Percentiles rank a stretch among this genome's conserved stretches.
These are phyloP conservation scores for Cornus suecica DNA, from an alignment of 148 eudicot genomes.

Conservation along the genomic window DNA sequence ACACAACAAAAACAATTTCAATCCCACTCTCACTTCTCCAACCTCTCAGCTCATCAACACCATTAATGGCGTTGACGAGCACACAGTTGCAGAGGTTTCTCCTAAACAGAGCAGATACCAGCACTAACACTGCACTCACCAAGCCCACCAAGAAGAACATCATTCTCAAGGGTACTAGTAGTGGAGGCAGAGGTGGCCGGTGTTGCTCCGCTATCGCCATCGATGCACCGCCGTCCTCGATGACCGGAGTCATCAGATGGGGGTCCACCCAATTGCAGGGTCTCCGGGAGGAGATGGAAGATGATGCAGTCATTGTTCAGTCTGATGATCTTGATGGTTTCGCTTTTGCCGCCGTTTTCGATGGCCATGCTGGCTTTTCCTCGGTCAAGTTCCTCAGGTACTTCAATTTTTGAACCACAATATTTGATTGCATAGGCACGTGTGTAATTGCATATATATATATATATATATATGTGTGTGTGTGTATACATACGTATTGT, in stretches of 20 bases:
- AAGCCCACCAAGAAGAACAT: conserved; percentile 34
- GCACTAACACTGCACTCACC: conserved; percentile 21
- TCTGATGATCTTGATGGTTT: conserved; percentile 58
- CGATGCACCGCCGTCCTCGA: conserved; percentile 62
- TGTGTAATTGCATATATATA: not conserved
- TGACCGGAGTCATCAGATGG: conserved; percentile 58
- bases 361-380: conserved; percentile 89
- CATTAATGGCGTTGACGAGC: conserved; percentile 60
- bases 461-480: not conserved
- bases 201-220: conserved; percentile 83
- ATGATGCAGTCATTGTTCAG: conserved; percentile 59
- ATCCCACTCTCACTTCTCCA: conserved; percentile 16
- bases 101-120: conserved; percentile 28
- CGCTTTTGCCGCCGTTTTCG: conserved; percentile 89
- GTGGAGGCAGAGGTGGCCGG: conserved; percentile 29
- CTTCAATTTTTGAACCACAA: not conserved
- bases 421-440: not conserved
- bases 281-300: conserved; percentile 93
- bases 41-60: conserved; percentile 9
- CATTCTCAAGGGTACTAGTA: conserved; percentile 9
- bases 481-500: not conserved
- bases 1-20: conserved; percentile 13
- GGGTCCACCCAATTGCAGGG: conserved; percentile 80
- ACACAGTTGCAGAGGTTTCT: conserved; percentile 66
- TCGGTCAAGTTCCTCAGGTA: conserved; percentile 82